These are phyloP conservation scores for Bolboschoenus planiculmis DNA, from an alignment of 176 grass and related monocot genomes.

Conservation along the genomic window DNA sequence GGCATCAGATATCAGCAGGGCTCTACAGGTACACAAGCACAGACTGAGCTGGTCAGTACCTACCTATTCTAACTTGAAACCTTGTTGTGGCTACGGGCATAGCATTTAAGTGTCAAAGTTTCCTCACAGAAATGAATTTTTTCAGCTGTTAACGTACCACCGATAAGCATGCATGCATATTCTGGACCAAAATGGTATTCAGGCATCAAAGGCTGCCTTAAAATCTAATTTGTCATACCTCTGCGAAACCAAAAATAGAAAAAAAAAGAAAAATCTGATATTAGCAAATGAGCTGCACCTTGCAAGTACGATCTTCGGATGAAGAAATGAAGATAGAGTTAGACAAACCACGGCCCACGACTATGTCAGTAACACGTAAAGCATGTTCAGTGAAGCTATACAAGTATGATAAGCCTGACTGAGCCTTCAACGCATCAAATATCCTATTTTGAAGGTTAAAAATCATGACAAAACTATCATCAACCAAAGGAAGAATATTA, in stretches of 20 bases:
- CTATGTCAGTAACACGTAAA: constrained; percentile 60
- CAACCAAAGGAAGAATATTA: constrained; percentile 5
- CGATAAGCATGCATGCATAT: neutral
- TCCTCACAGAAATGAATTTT: neutral
- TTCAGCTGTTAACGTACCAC: neutral
- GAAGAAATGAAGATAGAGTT: constrained; percentile 66
- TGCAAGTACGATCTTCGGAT: constrained; percentile 82
- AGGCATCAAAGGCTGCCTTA: neutral
- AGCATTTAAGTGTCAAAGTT: neutral
- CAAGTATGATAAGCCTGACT: constrained; percentile 34
- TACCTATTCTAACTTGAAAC: neutral
- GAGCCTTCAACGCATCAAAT: constrained; percentile 59
- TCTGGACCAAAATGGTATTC: neutral
- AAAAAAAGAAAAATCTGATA: neutral
- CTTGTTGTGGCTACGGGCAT: neutral
- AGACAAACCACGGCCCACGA: constrained; percentile 48
- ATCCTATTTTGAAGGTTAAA: constrained; percentile 38
- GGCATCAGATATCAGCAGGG: neutral
- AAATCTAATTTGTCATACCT: neutral
- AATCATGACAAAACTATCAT: constrained; percentile 1
- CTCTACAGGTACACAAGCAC: neutral
- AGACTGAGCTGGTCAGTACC: neutral
- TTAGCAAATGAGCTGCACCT: constrained; percentile 33
- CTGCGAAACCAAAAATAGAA: no score
- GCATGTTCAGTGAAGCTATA: constrained; percentile 64